These are phyloP conservation scores for Candida nemodendra DNA, from an alignment of 805 yeast species.

Conservation along the genomic window DNA sequence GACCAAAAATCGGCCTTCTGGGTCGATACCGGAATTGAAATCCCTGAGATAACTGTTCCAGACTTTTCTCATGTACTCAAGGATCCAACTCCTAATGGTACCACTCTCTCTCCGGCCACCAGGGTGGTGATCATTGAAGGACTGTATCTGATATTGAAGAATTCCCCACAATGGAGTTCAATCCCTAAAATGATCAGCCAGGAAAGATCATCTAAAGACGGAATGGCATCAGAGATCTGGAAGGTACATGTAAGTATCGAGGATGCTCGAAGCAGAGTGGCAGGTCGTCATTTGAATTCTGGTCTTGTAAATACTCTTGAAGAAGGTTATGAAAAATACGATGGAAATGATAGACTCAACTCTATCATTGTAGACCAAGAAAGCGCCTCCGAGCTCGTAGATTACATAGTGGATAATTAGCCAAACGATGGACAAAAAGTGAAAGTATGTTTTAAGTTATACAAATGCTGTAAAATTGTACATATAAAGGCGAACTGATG, in stretches of 20 bases:
- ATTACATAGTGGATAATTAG: conserved; percentile 21
- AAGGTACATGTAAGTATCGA: conserved; percentile 47
- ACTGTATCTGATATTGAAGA: conserved; percentile 59
- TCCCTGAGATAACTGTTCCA: conserved; percentile 51
- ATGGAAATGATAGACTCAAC: conserved; percentile 61
- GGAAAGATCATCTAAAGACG: background rate
- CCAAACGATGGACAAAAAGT: too few species aligned
- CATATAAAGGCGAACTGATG: background rate
- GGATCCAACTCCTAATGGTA: conserved; percentile 65
- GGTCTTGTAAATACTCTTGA: conserved; percentile 48
- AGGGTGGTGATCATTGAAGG: conserved; percentile 74
- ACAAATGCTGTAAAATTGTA: conserved; percentile 4
- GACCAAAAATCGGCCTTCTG: conserved; percentile 6
- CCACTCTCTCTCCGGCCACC: conserved; percentile 43
- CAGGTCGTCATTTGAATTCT: conserved; percentile 61
- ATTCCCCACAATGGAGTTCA: conserved; percentile 53
- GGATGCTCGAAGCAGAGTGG: conserved; percentile 55
- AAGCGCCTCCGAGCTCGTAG: conserved; percentile 16
- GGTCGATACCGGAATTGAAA: conserved; percentile 10
- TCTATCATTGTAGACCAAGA: conserved; percentile 38
- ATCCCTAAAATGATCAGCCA: conserved; percentile 38
- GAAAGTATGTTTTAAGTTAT: too few species aligned
- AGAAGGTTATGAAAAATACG: conserved; percentile 52
- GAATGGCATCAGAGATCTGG: conserved; percentile 42
- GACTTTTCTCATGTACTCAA: conserved; percentile 72